Conservation (phyloP, 1,284 basidiomycete species). For the Microbotryomycetes sp. region DNA sequence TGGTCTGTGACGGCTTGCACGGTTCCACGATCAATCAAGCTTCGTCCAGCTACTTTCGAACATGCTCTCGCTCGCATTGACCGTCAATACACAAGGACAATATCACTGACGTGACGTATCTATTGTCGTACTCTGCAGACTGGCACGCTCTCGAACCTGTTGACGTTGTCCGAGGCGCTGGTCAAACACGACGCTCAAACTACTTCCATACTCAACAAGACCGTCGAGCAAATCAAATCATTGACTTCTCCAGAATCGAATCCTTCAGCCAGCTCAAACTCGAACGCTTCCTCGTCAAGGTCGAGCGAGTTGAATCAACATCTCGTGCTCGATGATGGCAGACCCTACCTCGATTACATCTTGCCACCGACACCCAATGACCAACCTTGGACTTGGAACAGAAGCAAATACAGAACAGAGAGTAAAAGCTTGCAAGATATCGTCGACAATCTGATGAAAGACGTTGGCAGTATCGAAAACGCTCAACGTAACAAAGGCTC, state of each 20-base stretch:
- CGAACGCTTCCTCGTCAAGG: conserved; percentile 13
- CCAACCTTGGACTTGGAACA: conserved; percentile 33
- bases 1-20: no score
- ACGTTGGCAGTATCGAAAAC: conserved; percentile 40
- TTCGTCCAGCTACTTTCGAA: background rate
- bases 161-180: conserved; percentile 83
- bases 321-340: conserved; percentile 37
- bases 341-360: conserved; percentile 34
- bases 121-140: conserved; percentile 63
- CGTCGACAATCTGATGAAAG: conserved; percentile 34
- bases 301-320: conserved; percentile 46
- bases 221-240: conserved; percentile 86
- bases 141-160: conserved; percentile 84
- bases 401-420: conserved; percentile 35
- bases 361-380: conserved; percentile 9
- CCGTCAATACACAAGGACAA: background rate
- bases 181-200: conserved; percentile 88
- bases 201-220: conserved; percentile 81
- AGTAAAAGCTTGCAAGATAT: conserved; percentile 26
- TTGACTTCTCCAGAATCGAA: conserved; percentile 44
- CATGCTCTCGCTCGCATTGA: background rate
- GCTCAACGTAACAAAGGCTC: conserved; percentile 65
- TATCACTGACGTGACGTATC: no score
- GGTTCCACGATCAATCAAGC: background rate
- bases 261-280: background rate